Evolutionary conservation across 495 filamentous ascomycete species (phyloP).

Genomic region (Diplogelasinospora grovesii): DNA sequence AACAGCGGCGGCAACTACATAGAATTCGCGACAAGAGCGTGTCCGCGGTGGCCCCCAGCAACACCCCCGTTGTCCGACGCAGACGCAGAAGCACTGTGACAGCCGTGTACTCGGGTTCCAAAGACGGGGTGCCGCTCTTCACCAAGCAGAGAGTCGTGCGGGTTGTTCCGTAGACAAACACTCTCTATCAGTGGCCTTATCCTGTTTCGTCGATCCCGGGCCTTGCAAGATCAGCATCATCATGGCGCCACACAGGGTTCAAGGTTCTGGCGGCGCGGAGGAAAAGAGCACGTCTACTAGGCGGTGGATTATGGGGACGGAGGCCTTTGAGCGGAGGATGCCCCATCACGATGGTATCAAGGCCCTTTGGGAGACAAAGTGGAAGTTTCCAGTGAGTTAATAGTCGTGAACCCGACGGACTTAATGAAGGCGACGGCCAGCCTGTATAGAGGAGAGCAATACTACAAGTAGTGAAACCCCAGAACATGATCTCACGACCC

Average conservation of each 20-base stretch:
- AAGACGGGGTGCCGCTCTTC: constrained; percentile 22
- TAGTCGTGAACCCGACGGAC: too few relatives aligned
- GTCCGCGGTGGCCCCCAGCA: constrained; percentile 5
- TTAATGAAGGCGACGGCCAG: not conserved
- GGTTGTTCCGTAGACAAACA: constrained; percentile 11
- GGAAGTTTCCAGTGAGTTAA: constrained; percentile 59
- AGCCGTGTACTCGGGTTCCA: constrained; percentile 17
- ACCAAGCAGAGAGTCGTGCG: constrained; percentile 26
- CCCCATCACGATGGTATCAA: constrained; percentile 65
- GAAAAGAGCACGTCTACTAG: not conserved
- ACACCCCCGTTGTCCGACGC: constrained; percentile 8
- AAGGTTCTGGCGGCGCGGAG: not conserved
- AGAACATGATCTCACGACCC: constrained; percentile 1
- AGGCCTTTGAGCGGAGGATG: constrained; percentile 39
- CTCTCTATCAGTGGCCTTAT: not conserved
- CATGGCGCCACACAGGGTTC: constrained; percentile 21
- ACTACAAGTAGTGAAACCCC: too few relatives aligned
- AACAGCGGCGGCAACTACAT: too few relatives aligned
- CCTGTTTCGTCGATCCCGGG: not conserved
- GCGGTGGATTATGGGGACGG: constrained; percentile 31
- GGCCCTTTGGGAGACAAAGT: constrained; percentile 75
- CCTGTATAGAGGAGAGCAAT: too few relatives aligned
- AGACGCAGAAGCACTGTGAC: constrained; percentile 23
- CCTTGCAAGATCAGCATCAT: constrained; percentile 1
- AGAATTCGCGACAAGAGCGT: constrained; percentile 19